A percentile compares a stretch with the other conserved stretches of the same genome.
These are phyloP conservation scores for Ambrosiella xylebori DNA, from an alignment of 2,329 filamentous ascomycete species.

Conservation along the genomic window DNA sequence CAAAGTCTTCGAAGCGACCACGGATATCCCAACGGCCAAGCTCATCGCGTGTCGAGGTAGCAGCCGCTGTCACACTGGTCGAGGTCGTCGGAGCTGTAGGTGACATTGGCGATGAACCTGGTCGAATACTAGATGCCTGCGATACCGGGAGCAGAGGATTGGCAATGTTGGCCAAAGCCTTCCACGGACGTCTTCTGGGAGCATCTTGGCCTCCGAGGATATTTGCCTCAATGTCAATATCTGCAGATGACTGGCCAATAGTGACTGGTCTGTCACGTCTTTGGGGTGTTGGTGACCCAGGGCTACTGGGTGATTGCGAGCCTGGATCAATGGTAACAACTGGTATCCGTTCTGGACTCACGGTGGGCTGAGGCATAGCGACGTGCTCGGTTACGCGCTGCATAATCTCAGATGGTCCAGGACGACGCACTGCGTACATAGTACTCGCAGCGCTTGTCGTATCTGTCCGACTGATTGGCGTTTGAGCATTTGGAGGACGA, in stretches of 20 bases:
- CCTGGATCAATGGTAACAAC: not conserved
- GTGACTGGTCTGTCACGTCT: not conserved
- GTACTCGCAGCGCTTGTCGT: constrained; percentile 48
- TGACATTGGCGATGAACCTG: not conserved
- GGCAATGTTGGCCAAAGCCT: constrained; percentile 17
- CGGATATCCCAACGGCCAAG: constrained; percentile 36
- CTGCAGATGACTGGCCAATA: not conserved
- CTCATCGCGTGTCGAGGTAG: constrained; percentile 13
- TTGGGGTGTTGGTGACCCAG: not conserved
- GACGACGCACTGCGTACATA: constrained; percentile 45
- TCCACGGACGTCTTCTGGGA: constrained; percentile 15
- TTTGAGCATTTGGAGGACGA: constrained; percentile 36
- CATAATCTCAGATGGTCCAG: constrained; percentile 28
- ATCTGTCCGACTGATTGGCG: constrained; percentile 43
- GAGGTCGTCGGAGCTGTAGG: not conserved
- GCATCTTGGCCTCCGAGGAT: not conserved
- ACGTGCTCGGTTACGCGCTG: constrained; percentile 8
- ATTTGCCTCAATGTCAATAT: constrained; percentile 12
- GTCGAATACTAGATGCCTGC: not conserved
- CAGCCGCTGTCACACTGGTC: constrained; percentile 9
- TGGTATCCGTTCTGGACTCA: not conserved
- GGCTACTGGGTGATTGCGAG: not conserved
- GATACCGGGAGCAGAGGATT: constrained; percentile 17
- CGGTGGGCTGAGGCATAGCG: not conserved
- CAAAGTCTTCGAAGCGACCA: constrained; percentile 41